A percentile compares a stretch with the other conserved stretches of the same genome.
Conservation (phyloP, 257 asterid genomes). For the Anisodus acutangulus region DNA sequence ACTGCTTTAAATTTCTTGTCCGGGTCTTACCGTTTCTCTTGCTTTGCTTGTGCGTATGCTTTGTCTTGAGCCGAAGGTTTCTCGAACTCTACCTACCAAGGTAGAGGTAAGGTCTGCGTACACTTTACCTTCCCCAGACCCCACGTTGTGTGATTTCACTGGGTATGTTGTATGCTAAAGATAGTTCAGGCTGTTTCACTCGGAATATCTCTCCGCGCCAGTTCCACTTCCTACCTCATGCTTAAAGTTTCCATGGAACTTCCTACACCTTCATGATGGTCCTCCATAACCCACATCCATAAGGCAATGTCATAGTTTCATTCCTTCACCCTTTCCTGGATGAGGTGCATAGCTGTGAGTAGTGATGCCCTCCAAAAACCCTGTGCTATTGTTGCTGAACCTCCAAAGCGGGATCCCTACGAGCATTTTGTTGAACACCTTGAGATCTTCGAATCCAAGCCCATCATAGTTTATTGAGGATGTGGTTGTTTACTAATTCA, state of each 20-base stretch:
- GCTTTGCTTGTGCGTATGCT: too few species aligned
- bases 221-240: neutral
- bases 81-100: too few species aligned
- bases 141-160: too few species aligned
- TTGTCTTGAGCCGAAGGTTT: too few species aligned
- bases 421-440: constrained; percentile 16
- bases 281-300: constrained; percentile 1
- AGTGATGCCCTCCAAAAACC: neutral
- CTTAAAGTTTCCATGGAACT: neutral
- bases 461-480: neutral
- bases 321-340: neutral
- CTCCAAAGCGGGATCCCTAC: neutral
- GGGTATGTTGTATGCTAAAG: neutral
- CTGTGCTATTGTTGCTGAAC: neutral
- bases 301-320: neutral
- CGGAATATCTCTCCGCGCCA: neutral
- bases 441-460: neutral
- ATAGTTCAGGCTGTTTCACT: constrained; percentile 9
- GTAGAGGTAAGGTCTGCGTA: too few species aligned
- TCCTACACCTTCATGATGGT: neutral
- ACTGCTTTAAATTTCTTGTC: too few species aligned
- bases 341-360: neutral
- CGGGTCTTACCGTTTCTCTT: too few species aligned
- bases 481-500: constrained; percentile 5
- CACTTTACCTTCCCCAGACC: too few species aligned